Base-by-base conservation (phyloP, 2,329 filamentous ascomycete species). In the Calcarisporium arbuscula region DNA sequence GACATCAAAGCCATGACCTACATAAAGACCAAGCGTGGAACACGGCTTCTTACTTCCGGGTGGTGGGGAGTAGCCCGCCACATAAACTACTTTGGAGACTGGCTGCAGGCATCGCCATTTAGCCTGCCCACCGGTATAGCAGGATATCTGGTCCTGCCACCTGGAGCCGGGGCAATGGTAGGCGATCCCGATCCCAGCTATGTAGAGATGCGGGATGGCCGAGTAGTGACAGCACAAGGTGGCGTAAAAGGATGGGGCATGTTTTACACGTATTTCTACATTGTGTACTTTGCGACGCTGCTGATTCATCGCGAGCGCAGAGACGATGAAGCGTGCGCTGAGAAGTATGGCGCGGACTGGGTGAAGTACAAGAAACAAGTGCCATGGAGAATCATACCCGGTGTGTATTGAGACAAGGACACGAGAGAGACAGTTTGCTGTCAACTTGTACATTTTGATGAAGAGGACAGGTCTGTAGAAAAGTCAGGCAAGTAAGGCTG, bases 1-100 rank as follows among this genome's bases (percentile, higher is more conserved):
- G 70, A 73, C 11, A 77, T 95, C 33, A 72, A 74, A 25, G 78
- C 89, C 52, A 75, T 95, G 47, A 76, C 81, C 47, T 94, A 82
- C 57, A 87, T 95, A 39, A 71, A 90, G 60, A 95, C 89, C 3
- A 79, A 79, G 50, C 70, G 77, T 4, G 89, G 89, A 34, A 87
- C 83, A 16, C 81, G 80, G 39, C 73, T 95, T 20, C 70, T 95
- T 41, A 78, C 80, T 0, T 80, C 82, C 1, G 89, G 89, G 28
- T 95, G 89, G 89, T 95, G 89, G 89, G 89, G 88, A 21, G 70
- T 75, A 17, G 83, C 87, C 1, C 77, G 89, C 19, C 89, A 95
- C 59, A 88, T 95, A 68, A 95, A 95, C 64, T 95, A 95, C 61
- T 66, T 94, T 5, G 89, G 88, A 25, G 89, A 95, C 61, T 95